phyloP scores from a whole-genome alignment of 345 rosid genomes.

The Triadica sebifera region DNA sequence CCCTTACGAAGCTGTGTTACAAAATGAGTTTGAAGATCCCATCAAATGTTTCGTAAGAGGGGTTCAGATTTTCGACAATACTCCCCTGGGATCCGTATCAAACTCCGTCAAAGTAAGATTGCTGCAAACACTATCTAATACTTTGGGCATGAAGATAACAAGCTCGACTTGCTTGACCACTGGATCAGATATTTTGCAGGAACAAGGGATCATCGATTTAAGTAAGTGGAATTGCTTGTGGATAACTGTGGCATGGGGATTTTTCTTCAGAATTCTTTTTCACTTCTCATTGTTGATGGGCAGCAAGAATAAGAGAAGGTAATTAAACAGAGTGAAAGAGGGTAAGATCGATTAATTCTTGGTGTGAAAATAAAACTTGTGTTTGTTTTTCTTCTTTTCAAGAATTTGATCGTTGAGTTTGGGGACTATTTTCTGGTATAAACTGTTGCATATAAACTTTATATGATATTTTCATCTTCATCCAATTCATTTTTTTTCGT shows the following conservation, averaged over 20 bases:
- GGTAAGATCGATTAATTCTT: too few relatives aligned
- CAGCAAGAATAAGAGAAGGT: conserved; percentile 89
- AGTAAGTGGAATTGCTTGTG: conserved; percentile 79
- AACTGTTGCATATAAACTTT: conserved; percentile 6
- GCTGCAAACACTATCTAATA: conserved; percentile 47
- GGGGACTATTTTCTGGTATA: not conserved
- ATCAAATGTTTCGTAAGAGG: conserved; percentile 73
- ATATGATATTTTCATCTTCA: not conserved
- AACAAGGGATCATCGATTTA: conserved; percentile 67
- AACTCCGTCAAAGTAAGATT: conserved; percentile 44
- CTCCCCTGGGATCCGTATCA: conserved; percentile 65
- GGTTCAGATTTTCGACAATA: conserved; percentile 77
- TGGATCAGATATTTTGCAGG: conserved; percentile 57
- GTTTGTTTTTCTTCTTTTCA: not conserved
- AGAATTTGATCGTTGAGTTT: conserved; percentile 4
- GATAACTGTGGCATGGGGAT: conserved; percentile 85
- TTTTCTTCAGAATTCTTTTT: conserved; percentile 78
- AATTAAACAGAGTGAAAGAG: not conserved
- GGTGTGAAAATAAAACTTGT: not conserved
- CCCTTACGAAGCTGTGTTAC: conserved; percentile 83
- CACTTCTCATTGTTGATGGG: conserved; percentile 76
- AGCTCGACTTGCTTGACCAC: conserved; percentile 79
- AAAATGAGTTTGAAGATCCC: conserved; percentile 69
- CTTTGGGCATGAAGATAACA: conserved; percentile 61
- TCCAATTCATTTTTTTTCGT: not conserved